phyloP scores from a whole-genome alignment of 2,329 filamentous ascomycete species.

The Magnaporthales sp. region DNA sequence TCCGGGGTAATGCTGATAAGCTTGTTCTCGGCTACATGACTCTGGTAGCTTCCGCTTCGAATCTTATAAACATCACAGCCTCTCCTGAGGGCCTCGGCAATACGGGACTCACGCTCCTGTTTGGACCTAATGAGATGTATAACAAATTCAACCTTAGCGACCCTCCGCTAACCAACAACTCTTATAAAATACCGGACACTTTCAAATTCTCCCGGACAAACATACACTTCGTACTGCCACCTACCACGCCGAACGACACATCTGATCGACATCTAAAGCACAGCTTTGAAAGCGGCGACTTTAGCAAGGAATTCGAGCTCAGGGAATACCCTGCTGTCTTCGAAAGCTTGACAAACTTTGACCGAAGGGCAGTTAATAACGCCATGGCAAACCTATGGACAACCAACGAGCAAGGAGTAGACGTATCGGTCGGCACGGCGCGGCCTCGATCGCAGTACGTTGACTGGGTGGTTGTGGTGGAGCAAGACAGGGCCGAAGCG shows the following conservation, averaged over 20 bases:
- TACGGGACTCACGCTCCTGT: constrained; percentile 61
- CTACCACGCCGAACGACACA: constrained; percentile 26
- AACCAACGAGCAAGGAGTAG: constrained; percentile 59
- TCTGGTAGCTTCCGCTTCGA: constrained; percentile 59
- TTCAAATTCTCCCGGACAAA: constrained; percentile 29
- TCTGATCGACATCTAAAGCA: constrained; percentile 39
- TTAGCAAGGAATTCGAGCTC: constrained; percentile 48
- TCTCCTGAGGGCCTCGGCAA: constrained; percentile 62
- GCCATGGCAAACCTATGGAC: constrained; percentile 62
- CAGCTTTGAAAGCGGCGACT: constrained; percentile 29
- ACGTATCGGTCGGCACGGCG: constrained; percentile 75
- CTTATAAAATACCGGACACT: constrained; percentile 27
- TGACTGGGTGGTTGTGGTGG: constrained; percentile 76
- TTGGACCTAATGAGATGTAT: constrained; percentile 57
- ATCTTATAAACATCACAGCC: constrained; percentile 52
- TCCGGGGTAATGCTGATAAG: constrained; percentile 55
- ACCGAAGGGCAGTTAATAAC: constrained; percentile 47
- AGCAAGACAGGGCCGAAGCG: constrained; percentile 66
- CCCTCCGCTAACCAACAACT: constrained; percentile 39
- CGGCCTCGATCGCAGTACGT: constrained; percentile 58
- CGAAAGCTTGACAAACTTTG: constrained; percentile 43
- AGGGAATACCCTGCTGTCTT: constrained; percentile 54
- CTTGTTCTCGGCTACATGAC: constrained; percentile 75
- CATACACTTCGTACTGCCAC: constrained; percentile 55
- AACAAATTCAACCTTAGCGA: constrained; percentile 50